Evolutionary conservation across 2,329 filamentous ascomycete species (phyloP), one percentile per base, ranked within the genome.

Genomic region (Aureobasidium musti): DNA sequence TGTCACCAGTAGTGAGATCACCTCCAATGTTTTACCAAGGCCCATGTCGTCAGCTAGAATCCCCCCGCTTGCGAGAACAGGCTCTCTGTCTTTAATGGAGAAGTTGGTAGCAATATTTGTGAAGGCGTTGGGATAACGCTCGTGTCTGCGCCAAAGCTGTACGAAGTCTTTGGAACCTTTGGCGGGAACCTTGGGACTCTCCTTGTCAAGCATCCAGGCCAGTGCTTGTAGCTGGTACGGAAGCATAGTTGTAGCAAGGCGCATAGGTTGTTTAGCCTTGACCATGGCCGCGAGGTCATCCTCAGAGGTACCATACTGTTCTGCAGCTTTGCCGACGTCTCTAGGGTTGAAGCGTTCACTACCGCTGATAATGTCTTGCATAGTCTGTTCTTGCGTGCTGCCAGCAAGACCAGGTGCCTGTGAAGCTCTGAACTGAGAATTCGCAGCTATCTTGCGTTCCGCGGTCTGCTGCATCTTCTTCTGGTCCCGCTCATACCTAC

Each of bases 11-110:
- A 96, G 79, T 63, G 91, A 90, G 71, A 97, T 94, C 56, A 92
- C 84, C 74, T 96, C 90, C 10, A 97, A 82, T 0, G 92, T 97
- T 79, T 96, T 96, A 28, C 92, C 92, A 5, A 97, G 79, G 3
- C 92, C 92, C 93, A 97, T 97, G 72, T 97, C 92, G 75, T 97
- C 92, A 1, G 92, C 91, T 10, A 97, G 82, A 59, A 97, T 92
- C 37, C 92, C 92, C 21, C 92, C 92, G 59, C 87, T 91, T 7
- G 91, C 86, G 26, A 96, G 82, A 0, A 79, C 76, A 0, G 91
- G 91, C 1, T 83, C 77, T 2, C 75, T 76, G 0, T 75, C 76
- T 10, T 84, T 87, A 11, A 77, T 70, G 0, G 86, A 84, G 74
- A 88, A 93, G 63, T 88, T 88, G 0, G 87, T 94, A 67, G 88